Evolutionary conservation across 345 rosid species (phyloP).

Genomic region (Rhodomyrtus tomentosa): DNA sequence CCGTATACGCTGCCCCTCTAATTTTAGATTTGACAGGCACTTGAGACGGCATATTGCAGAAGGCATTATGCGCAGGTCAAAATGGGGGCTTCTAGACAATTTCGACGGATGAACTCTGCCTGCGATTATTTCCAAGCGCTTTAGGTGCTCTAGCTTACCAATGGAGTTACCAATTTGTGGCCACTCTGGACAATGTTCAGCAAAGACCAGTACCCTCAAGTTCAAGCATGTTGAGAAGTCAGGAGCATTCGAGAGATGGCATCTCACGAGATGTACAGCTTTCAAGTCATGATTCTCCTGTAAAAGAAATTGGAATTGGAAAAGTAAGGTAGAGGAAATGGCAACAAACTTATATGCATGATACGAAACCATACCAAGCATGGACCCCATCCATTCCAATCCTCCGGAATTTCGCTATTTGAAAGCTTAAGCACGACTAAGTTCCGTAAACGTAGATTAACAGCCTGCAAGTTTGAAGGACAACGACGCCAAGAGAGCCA

Average conservation of each 20-base stretch:
- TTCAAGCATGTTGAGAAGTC: not conserved
- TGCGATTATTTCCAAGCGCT: not conserved
- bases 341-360: not conserved
- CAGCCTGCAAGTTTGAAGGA: not conserved
- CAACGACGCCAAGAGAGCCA: not conserved
- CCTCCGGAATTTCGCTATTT: not conserved
- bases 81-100: not conserved
- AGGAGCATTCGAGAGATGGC: not conserved
- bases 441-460: not conserved
- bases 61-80: fast-evolving
- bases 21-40: not conserved
- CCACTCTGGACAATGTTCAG: not conserved
- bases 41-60: not conserved
- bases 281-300: not conserved
- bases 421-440: not conserved
- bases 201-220: not conserved
- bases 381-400: not conserved
- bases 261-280: not conserved
- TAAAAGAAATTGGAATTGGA: not conserved
- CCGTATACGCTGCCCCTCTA: not conserved
- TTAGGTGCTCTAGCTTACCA: fast-evolving
- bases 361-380: not conserved
- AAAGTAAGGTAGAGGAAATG: too few species aligned
- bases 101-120: fast-evolving
- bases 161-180: not conserved